Evolutionary conservation across 2,329 filamentous ascomycete genomes (phyloP), one percentile per base, ranked within the genome.

Genomic region (Dactylella cylindrospora): DNA sequence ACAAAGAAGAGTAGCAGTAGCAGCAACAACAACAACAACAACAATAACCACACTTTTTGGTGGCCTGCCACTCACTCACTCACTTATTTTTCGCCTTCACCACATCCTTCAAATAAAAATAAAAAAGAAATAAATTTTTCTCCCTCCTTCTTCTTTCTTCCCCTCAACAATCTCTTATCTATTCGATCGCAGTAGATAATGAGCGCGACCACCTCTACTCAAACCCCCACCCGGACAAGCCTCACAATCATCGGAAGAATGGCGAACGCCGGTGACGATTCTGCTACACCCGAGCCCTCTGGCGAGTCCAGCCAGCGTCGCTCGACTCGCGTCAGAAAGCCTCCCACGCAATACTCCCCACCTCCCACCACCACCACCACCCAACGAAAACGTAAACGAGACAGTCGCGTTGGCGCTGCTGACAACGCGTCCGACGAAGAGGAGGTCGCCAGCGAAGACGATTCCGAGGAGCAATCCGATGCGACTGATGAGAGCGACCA

Each of bases 181-280:
- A n/a, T n/a, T n/a, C n/a, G n/a, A n/a, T n/a, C n/a, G n/a, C n/a
- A n/a, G n/a, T n/a, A n/a, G n/a, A 61, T 49, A 39, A 61, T 61
- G 55, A 61, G 55, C 55, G 55, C 55, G 55, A 61, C 55, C 35
- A 61, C 55, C 36, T 61, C 55, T 40, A 61, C 55, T 31, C 40
- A 61, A 49, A 61, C 55, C 20, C 46, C 31, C 32, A 61, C 33
- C 33, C 17, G 15, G 15, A 38, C 55, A 31, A 61, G 55, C 47
- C 55, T 61, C 47, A 61, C 55, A 47, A 61, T 61, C 44, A 61
- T 61, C 31, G 55, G 55, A 61, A 61, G 55, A 61, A 61, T 61
- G 55, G 47, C 55, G 25, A 46, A 47, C 23, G 47, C 47, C 22
- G 47, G 41, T 43, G 55, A 61, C 29, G 55, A 33, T 29, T 61